These are phyloP conservation scores for Alternaria sp. DNA, from an alignment of 2,329 filamentous ascomycete species.

Conservation along the genomic window DNA sequence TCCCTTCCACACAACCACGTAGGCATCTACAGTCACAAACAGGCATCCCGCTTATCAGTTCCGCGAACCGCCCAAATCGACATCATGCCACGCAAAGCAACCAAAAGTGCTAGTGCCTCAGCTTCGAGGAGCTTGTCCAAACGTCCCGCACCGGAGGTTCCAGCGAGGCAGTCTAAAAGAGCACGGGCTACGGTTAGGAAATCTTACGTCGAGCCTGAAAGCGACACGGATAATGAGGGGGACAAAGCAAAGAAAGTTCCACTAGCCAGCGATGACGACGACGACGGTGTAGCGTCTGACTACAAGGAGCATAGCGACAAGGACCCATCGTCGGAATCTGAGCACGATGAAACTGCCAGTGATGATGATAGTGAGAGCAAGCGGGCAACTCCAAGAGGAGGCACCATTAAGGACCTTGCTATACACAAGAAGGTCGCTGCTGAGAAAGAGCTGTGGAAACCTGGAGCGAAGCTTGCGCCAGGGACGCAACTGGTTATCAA, in stretches of 20 bases:
- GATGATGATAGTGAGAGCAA: slow-evolving; percentile 42
- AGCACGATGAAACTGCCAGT: slow-evolving; percentile 44
- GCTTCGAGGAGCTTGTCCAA: slow-evolving; percentile 47
- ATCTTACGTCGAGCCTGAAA: slow-evolving; percentile 48
- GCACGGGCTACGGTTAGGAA: slow-evolving; percentile 45
- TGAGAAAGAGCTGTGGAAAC: slow-evolving; percentile 64
- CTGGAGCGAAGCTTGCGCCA: slow-evolving; percentile 65
- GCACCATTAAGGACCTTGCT: slow-evolving; percentile 30
- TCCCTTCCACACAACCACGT: slow-evolving; percentile 20
- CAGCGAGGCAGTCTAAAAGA: slow-evolving; percentile 48
- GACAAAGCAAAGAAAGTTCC: slow-evolving; percentile 29
- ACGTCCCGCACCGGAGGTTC: slow-evolving; percentile 44
- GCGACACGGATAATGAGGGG: slow-evolving; percentile 27
- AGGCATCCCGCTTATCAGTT: not conserved
- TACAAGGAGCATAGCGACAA: slow-evolving; percentile 54
- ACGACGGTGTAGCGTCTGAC: slow-evolving; percentile 49
- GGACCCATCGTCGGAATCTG: slow-evolving; percentile 40
- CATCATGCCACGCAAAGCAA: slow-evolving; percentile 45
- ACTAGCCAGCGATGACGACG: slow-evolving; percentile 46
- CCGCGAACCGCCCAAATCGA: not conserved
- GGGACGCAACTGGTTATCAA: slow-evolving; percentile 69
- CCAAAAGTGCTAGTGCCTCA: slow-evolving; percentile 27
- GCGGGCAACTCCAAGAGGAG: slow-evolving; percentile 33
- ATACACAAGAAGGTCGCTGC: slow-evolving; percentile 41
- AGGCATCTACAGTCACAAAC: slow-evolving; percentile 12